These are phyloP conservation scores for Aspergillus viridinutans DNA, from an alignment of 2,329 filamentous ascomycete species.

Conservation along the genomic window DNA sequence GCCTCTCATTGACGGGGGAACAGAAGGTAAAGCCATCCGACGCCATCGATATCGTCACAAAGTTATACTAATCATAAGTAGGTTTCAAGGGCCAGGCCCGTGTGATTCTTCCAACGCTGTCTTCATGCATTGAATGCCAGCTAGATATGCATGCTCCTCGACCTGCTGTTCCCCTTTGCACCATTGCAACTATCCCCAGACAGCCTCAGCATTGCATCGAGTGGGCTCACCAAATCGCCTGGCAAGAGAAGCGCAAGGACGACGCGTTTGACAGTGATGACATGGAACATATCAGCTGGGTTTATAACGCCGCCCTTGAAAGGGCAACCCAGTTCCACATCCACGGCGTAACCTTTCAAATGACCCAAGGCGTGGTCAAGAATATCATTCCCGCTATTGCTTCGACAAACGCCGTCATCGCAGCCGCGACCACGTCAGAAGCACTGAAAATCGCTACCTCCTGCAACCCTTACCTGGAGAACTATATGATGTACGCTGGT, in stretches of 20 bases:
- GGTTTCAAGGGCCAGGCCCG: conserved; percentile 95
- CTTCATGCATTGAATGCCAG: conserved; percentile 96
- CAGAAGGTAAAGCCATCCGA: conserved; percentile 59
- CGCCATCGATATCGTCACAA: neutral
- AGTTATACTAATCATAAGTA: conserved; percentile 27
- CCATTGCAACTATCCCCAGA: conserved; percentile 89
- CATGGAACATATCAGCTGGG: conserved; percentile 94
- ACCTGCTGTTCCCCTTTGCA: conserved; percentile 93
- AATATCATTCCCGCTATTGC: conserved; percentile 99
- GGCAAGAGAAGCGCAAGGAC: conserved; percentile 82
- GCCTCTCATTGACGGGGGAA: conserved; percentile 92
- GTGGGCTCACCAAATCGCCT: conserved; percentile 97
- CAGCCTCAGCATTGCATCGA: conserved; percentile 98
- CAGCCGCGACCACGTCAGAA: conserved; percentile 93
- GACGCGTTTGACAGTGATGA: conserved; percentile 90
- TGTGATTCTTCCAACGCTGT: conserved; percentile 86
- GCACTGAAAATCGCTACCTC: conserved; percentile 88
- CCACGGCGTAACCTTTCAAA: conserved; percentile 83
- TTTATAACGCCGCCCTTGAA: conserved; percentile 76
- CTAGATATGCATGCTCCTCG: conserved; percentile 98
- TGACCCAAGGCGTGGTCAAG: conserved; percentile 97
- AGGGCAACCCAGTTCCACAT: conserved; percentile 89
- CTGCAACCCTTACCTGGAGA: conserved; percentile 75
- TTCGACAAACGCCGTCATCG: conserved; percentile 94
- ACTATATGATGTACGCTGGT: conserved; percentile 99